Evolutionary conservation across 805 yeast genomes (phyloP).

Genomic region (Lipomyces yamadae): DNA sequence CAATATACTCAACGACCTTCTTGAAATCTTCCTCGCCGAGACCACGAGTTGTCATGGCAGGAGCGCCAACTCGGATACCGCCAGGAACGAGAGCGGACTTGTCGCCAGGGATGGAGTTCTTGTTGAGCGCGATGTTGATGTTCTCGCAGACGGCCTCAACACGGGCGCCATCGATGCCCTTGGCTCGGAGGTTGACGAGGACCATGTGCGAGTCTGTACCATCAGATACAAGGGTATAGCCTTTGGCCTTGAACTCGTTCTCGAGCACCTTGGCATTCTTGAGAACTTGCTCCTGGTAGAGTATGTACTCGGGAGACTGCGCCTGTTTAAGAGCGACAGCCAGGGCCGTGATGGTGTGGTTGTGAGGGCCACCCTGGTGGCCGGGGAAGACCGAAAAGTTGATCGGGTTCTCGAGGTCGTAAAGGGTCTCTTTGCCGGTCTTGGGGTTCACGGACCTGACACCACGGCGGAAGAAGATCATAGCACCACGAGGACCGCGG

Average conservation of each 20-base stretch:
- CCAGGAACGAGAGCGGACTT: slow-evolving; percentile 95
- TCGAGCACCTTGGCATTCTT: slow-evolving; percentile 88
- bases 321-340: slow-evolving; percentile 98
- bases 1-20: slow-evolving; percentile 79
- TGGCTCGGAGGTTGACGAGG: slow-evolving; percentile 82
- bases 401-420: slow-evolving; percentile 92
- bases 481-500: slow-evolving; percentile 99
- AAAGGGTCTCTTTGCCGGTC: slow-evolving; percentile 87
- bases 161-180: slow-evolving; percentile 95
- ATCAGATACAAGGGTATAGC: slow-evolving; percentile 82
- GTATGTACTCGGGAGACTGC: slow-evolving; percentile 83
- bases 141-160: slow-evolving; percentile 93
- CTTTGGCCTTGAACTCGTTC: slow-evolving; percentile 67
- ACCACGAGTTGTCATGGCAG: slow-evolving; percentile 99
- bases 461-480: slow-evolving; percentile 98
- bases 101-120: slow-evolving; percentile 98
- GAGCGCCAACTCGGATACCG: slow-evolving; percentile 97
- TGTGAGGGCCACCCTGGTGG: slow-evolving; percentile 99
- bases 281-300: slow-evolving; percentile 86
- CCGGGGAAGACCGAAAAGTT: slow-evolving; percentile 99
- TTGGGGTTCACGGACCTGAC: slow-evolving; percentile 82
- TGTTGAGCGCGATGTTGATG: slow-evolving; percentile 93
- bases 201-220: slow-evolving; percentile 99
- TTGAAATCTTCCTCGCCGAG: slow-evolving; percentile 84
- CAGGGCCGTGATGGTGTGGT: slow-evolving; percentile 96